Evolutionary conservation across 2,329 filamentous ascomycete species (phyloP), one percentile per base, ranked within the genome.

Genomic region (Emydomyces testavorans): DNA sequence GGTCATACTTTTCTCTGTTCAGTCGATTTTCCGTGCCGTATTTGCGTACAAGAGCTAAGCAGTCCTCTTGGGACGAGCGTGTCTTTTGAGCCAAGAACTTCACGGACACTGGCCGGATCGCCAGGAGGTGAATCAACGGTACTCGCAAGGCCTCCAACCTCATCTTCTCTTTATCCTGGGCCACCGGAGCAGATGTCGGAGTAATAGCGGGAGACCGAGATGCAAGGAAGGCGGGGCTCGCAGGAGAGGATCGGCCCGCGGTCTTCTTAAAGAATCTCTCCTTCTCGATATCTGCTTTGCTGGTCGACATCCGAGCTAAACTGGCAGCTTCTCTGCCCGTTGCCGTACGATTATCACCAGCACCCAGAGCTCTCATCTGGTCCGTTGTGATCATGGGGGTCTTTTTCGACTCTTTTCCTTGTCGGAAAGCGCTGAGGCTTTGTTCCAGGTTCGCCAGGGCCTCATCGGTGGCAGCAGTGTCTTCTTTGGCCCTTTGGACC

Each of bases 321-420:
- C 52, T 54, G 39, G 54, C 57, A 21, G 57, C 62, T 52, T 59
- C 58, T 49, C 50, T 59, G 15, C 60, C 60, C 2, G 57, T 60
- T 36, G 56, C 57, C 10, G 58, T 59, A 24, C 61, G 58, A 48
- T 52, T 59, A 46, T 63, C 60, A 24, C 69, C 60, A 13, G 64
- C 59, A 20, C 59, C 58, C 20, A 71, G 54, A 34, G 60, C 62
- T 46, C 57, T 60, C 50, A 65, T 59, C 49, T 69, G 61, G 53
- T 64, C 59, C 38, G 58, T 58, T 15, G 60, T 61, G 46, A 69
- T 64, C 29, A 68, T 56, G 46, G 63, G 62, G 1, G 65, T 67
- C 67, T 74, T 75, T 60, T 76, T 78, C 31, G 76, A 76, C 61
- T 79, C 72, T 62, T 79, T 79, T 54, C 77, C 71, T 57, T 78